Percentiles rank a stretch among this genome's conserved stretches.
Evolutionary conservation across 169 alveolate genomes (phyloP).

Genomic region (Ichthyophthirius multifiliis): DNA sequence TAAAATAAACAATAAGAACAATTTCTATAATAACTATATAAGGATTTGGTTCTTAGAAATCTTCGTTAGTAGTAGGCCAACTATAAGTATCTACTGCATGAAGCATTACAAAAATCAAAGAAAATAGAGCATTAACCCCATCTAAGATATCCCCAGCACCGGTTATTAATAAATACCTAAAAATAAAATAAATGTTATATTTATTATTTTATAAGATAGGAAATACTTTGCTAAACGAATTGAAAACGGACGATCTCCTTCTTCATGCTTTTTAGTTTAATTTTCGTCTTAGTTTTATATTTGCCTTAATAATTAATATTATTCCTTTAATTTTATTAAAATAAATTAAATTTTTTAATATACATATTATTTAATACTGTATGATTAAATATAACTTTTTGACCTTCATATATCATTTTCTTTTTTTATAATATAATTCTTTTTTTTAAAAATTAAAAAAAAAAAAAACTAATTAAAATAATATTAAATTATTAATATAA

Average conservation of each 20-base stretch:
- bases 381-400: too few relatives aligned
- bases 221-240: background rate
- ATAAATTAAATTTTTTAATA: too few relatives aligned
- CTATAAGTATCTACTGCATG: constrained; percentile 50
- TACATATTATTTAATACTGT: too few relatives aligned
- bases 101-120: constrained; percentile 15
- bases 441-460: too few relatives aligned
- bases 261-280: background rate
- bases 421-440: too few relatives aligned
- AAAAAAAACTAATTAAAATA: too few relatives aligned
- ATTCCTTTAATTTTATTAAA: background rate
- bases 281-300: background rate
- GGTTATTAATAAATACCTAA: background rate
- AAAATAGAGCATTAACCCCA: constrained; percentile 22
- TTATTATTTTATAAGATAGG: too few relatives aligned
- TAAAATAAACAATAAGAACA: constrained; percentile 43
- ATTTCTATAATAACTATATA: constrained; percentile 44
- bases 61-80: constrained; percentile 11
- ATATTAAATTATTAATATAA: too few relatives aligned
- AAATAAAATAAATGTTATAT: too few relatives aligned
- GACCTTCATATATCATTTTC: too few relatives aligned
- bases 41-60: background rate
- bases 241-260: background rate
- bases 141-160: constrained; percentile 38
- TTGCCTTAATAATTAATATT: background rate